Percentiles rank a stretch among this genome's conserved stretches.
phyloP scores from a whole-genome alignment of 2,329 filamentous ascomycete species.

The Hypoxylon sp. region DNA sequence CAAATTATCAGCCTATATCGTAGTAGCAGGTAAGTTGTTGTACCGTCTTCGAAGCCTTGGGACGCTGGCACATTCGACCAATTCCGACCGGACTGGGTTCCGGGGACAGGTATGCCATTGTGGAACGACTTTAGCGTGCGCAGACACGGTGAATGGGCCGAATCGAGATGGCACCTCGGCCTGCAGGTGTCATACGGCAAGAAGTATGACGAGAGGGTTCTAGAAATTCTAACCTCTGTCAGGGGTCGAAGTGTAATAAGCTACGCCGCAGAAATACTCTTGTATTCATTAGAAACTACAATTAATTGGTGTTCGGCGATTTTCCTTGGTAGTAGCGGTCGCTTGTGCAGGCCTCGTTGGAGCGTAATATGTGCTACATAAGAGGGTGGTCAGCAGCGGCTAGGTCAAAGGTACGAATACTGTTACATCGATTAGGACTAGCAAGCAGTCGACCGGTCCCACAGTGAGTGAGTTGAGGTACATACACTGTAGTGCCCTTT shows the following conservation, averaged over 20 bases:
- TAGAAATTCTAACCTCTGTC: not conserved
- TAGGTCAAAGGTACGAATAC: too few relatives aligned
- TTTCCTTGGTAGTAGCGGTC: too few relatives aligned
- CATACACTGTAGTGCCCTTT: not conserved
- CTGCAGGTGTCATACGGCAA: not conserved
- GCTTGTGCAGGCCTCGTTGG: too few relatives aligned
- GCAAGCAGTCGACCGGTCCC: too few relatives aligned
- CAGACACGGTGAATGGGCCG: not conserved
- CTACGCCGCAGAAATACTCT: not conserved
- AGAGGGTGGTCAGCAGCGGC: too few relatives aligned
- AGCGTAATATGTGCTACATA: too few relatives aligned
- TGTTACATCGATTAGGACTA: too few relatives aligned
- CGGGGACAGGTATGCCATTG: too few relatives aligned
- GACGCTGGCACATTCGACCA: not conserved
- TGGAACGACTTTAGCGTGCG: not conserved
- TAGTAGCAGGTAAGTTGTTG: not conserved
- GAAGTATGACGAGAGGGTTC: not conserved
- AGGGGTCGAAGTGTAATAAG: not conserved
- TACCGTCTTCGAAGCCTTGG: not conserved
- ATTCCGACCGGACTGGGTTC: not conserved
- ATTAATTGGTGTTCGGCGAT: too few relatives aligned
- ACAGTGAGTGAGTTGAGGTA: too few relatives aligned
- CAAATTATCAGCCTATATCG: not conserved
- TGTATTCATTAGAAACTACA: too few relatives aligned
- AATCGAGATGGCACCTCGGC: not conserved